phyloP scores from a whole-genome alignment of 2,329 filamentous ascomycete species.

The Clarireedia paspali region DNA sequence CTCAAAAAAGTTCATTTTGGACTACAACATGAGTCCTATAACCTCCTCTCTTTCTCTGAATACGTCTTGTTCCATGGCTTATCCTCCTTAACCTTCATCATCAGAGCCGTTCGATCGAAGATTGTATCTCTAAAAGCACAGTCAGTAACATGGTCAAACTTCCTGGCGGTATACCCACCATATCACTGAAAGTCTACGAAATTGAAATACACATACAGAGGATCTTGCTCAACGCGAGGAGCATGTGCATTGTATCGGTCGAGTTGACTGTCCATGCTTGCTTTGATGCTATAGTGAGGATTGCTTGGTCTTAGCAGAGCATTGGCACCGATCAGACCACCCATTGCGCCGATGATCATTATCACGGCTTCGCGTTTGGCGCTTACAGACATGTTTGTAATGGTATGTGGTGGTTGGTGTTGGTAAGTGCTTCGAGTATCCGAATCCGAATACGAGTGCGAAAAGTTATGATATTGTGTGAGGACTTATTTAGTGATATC shows the following conservation, averaged over 20 bases:
- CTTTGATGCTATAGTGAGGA: slow-evolving; percentile 4
- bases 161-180: background rate
- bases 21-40: too few species aligned
- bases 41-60: slow-evolving; percentile 8
- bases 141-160: background rate
- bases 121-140: slow-evolving; percentile 10
- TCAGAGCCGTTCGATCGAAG: slow-evolving; percentile 12
- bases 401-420: background rate
- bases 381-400: background rate
- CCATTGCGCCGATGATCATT: background rate
- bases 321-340: slow-evolving; percentile 6
- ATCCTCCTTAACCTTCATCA: slow-evolving; percentile 9
- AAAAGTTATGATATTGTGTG: background rate
- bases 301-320: background rate
- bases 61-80: slow-evolving; percentile 14
- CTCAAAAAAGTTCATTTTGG: too few species aligned
- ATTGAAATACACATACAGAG: slow-evolving; percentile 4
- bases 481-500: background rate
- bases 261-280: slow-evolving; percentile 1
- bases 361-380: slow-evolving; percentile 5
- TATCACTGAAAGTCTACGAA: background rate
- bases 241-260: background rate
- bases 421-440: background rate
- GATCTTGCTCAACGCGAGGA: slow-evolving; percentile 1
- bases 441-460: too few species aligned